Percentiles rank a stretch among this genome's conserved stretches.
phyloP scores from a whole-genome alignment of 768 basidiomycete genomes.

The Phlebiopsis gigantea region DNA sequence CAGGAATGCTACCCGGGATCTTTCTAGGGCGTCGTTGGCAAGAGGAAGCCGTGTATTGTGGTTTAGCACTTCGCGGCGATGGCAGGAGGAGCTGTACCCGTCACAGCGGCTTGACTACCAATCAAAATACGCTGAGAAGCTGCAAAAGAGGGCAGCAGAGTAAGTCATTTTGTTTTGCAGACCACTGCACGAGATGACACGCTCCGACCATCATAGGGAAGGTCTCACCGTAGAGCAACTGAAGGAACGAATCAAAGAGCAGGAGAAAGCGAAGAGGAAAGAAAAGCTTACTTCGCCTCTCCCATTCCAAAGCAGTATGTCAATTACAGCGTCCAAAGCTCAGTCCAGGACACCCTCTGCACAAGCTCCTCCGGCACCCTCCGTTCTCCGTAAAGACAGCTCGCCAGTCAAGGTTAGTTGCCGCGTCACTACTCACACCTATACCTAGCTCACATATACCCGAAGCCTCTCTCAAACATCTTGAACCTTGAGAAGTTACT shows the following conservation, averaged over 20 bases:
- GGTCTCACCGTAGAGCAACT: slow-evolving; percentile 37
- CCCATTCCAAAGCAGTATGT: slow-evolving; percentile 14
- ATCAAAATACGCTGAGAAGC: slow-evolving; percentile 64
- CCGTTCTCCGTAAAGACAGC: slow-evolving; percentile 47
- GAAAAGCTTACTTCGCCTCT: slow-evolving; percentile 11
- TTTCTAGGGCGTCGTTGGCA: too few relatives aligned
- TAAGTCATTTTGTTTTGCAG: slow-evolving; percentile 32
- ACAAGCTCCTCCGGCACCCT: slow-evolving; percentile 9
- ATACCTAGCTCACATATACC: slow-evolving; percentile 3
- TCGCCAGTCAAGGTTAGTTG: slow-evolving; percentile 58
- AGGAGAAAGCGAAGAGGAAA: slow-evolving; percentile 17
- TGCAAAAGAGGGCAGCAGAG: slow-evolving; percentile 60
- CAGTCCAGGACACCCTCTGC: slow-evolving; percentile 4
- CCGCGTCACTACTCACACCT: neutral
- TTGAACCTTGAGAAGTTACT: slow-evolving; percentile 72
- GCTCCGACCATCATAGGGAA: slow-evolving; percentile 24
- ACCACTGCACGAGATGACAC: neutral
- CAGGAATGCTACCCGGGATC: neutral
- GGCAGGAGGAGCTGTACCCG: slow-evolving; percentile 1
- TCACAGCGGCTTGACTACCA: slow-evolving; percentile 27
- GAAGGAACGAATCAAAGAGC: slow-evolving; percentile 26
- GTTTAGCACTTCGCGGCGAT: neutral
- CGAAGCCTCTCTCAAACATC: slow-evolving; percentile 74
- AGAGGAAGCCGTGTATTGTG: neutral
- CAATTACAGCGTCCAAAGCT: slow-evolving; percentile 5